Evolutionary conservation across 129 eudicot species (phyloP), one percentile per base, ranked within the genome.

Genomic region (Scalesia atractyloides): DNA sequence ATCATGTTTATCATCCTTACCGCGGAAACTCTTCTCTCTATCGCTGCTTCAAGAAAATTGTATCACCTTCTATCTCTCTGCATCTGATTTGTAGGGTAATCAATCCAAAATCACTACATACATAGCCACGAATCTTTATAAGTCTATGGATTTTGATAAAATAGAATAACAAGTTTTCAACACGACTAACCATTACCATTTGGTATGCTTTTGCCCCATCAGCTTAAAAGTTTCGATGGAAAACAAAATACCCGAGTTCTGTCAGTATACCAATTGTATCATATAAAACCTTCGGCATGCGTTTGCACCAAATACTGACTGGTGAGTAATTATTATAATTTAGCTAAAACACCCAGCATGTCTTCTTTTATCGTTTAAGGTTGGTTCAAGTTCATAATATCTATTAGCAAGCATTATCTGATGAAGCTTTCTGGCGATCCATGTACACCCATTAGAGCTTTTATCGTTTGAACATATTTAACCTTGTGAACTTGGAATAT

Each of bases 161-260:
- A 39, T 37, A 16, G 11, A 6, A 39, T n/a, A 13, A 15, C 9
- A 15, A 10, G 44, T 14, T 17, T 33, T 36, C 0, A 16, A 16
- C 17, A 7, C 0, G 54, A 65, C 70, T 43, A 65, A 65, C 70
- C 70, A 65, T 65, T 19, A 65, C 70, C 70, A 65, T 65, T 19
- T 14, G 41, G 65, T 44, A 41, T 41, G 36, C 34, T 65, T 65
- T 33, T 7, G 53, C 16, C 9, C 70, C 53, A 37, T 16, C 52
- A 44, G 70, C 70, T 43, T 9, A 2, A 44, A 65, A 65, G 24
- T 5, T 65, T n/a, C 53, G 54, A 65, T 65, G 70, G 19, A 17
- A 41, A 43, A 65, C 70, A 41, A 19, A 65, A 65, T 65, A 65
- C 52, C 9, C 14, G 10, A 65, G 53, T 7, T 65, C 53, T 43